A percentile compares a stretch with the other conserved stretches of the same genome.
Evolutionary conservation across 371 early-diverging fungal species (phyloP).

Genomic region (Haplosporangium sp.): DNA sequence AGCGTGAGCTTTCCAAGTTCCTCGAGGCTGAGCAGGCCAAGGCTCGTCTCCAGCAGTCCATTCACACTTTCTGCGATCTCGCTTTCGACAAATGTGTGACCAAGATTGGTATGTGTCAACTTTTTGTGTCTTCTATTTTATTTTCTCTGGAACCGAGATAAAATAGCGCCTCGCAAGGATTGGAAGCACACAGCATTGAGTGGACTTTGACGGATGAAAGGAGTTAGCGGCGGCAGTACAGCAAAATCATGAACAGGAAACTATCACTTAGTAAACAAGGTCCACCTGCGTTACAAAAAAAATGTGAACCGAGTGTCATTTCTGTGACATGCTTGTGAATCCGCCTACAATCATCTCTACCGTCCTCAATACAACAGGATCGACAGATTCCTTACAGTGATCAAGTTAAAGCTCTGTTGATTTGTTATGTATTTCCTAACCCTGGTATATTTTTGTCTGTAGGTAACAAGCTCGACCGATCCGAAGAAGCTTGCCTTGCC

Average conservation of each 20-base stretch:
- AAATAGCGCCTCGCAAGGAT: neutral
- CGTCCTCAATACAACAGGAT: no score
- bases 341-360: neutral
- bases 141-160: neutral
- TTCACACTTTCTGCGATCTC: constrained; percentile 78
- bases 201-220: neutral
- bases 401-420: neutral
- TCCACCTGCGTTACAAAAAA: no score
- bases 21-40: constrained; percentile 81
- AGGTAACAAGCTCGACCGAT: constrained; percentile 74
- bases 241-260: neutral
- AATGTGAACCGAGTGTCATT: no score
- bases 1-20: constrained; percentile 76
- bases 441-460: neutral
- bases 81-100: constrained; percentile 88
- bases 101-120: constrained; percentile 62
- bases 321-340: neutral
- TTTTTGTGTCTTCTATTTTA: constrained; percentile 6
- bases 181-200: neutral
- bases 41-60: constrained; percentile 76
- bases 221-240: neutral
- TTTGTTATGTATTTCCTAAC: neutral
- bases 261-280: no score
- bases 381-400: neutral
- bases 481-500: constrained; percentile 78